Evolutionary conservation across 2,329 filamentous ascomycete species (phyloP), one percentile per base, ranked within the genome.

Genomic region (Verticillium klebahnii): DNA sequence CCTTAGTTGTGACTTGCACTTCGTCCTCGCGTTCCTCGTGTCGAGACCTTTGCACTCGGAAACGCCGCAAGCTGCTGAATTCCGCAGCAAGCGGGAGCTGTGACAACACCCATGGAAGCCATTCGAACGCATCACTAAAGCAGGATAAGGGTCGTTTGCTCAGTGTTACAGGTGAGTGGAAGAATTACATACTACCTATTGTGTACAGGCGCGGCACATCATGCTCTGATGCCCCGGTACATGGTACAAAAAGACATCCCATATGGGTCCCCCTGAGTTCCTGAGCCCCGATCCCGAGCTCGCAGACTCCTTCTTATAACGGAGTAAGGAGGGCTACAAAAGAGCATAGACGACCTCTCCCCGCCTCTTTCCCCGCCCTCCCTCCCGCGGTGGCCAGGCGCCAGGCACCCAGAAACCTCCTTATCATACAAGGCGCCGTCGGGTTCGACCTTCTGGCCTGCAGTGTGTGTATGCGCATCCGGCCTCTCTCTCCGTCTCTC

Each of bases 171-270:
- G 45, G 57, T 58, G 57, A 58, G 57, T 58, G 57, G 57, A 58
- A 50, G 57, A 58, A 58, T 58, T 58, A 58, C 57, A 40, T 58
- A 58, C 57, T 58, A 58, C 37, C 55, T 31, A 15, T 31, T 58
- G 31, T 58, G 25, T 58, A 34, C 37, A 58, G n/a, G 36, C 37
- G 9, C 37, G 36, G 57, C 57, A 58, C 45, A 23, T 19, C 45
- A 23, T 52, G 45, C 45, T 2, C 45, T 52, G 45, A 52, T 52
- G 19, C 45, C 45, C 45, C 45, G 45, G 25, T 52, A 52, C 45
- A 52, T 52, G 19, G 45, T 52, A 52, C 45, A 52, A 52, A 29
- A 52, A 52, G 45, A 52, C 45, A 52, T 12, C 45, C 45, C 45
- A 9, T 23, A 23, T 19, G 23, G 45, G n/a, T 14, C 45, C 45